Base-by-base conservation (phyloP, 2,329 filamentous ascomycete genomes). In the Botrytis medusae region DNA sequence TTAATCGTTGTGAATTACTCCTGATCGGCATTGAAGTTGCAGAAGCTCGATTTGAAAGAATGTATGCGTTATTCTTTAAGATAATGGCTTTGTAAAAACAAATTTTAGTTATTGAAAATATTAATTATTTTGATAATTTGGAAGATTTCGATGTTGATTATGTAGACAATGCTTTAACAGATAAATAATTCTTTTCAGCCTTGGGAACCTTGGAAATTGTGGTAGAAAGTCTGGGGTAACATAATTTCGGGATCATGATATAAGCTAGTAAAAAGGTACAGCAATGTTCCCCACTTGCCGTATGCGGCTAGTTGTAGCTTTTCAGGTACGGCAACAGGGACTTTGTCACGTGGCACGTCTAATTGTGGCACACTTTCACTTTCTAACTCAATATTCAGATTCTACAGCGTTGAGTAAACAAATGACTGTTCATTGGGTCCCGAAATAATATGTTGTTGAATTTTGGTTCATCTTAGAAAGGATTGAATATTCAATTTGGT, bases 121-220 rank as follows among this genome's bases (percentile, higher is more conserved):
- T 16, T n/a, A 54, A 54, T 16, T n/a, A n/a, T 25, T 20, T 46
- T 14, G 37, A 12, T 54, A 2, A 20, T 40, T 40, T 51, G 16
- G n/a, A 40, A 40, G 8, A 22, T 40, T 68, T 57, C 34, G 29
- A 54, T 57, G 18, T 57, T 54, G 34, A 29, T 8, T 10, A 57
- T 54, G 46, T 68, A 20, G 34, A 29, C 22, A 46, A 68, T 54
- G 64, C 64, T 40, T 68, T 54, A 57, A 42, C 37, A 54, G 9
- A 54, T 25, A 25, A 68, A 68, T 54, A 40, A 54, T 51, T 51
- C 2, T 67, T 44, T 16, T 32, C 64, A 68, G 64, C 64, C 48
- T 68, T 68, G 34, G 34, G 64, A 68, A 68, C 34, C 51, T 68
- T 37, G 48, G 64, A 68, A 68, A 57, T 68, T 68, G 32, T 68